These are phyloP conservation scores for Coemansia sp. DNA, from an alignment of 192 early-diverging fungal genomes.

Conservation along the genomic window DNA sequence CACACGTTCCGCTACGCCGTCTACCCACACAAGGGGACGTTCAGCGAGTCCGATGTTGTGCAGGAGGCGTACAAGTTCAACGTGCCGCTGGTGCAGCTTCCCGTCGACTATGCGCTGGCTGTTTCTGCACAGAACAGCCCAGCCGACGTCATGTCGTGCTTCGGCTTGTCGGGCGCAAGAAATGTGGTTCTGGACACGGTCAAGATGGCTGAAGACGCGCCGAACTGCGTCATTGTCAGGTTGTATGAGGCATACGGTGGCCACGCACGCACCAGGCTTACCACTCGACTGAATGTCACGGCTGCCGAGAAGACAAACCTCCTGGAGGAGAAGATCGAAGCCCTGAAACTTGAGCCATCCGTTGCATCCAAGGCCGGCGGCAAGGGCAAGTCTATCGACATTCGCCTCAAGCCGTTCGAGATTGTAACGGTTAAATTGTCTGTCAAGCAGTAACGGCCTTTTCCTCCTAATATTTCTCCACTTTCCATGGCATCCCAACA, in stretches of 20 bases:
- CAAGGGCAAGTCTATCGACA: conserved; percentile 6
- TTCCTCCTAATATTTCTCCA: not conserved
- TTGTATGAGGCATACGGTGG: conserved; percentile 94
- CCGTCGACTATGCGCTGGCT: conserved; percentile 21
- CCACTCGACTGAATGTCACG: conserved; percentile 17
- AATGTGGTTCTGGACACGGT: conserved; percentile 92
- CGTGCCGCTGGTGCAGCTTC: conserved; percentile 65
- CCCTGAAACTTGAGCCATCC: conserved; percentile 1
- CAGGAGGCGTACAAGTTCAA: conserved; percentile 91
- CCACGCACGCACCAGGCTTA: conserved; percentile 33
- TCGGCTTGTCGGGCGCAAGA: conserved; percentile 28
- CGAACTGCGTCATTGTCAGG: conserved; percentile 73
- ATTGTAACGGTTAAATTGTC: conserved; percentile 25
- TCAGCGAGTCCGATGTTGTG: conserved; percentile 84
- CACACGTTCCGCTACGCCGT: conserved; percentile 90
- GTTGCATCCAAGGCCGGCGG: not conserved
- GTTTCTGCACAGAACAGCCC: not conserved
- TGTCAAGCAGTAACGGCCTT: not conserved
- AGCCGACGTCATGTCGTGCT: conserved; percentile 11
- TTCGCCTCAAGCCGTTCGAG: conserved; percentile 43
- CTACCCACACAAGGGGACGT: conserved; percentile 84
- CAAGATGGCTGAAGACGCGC: conserved; percentile 82
- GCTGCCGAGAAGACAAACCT: conserved; percentile 33
- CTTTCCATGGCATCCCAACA: too few species aligned
- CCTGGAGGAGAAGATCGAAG: conserved; percentile 31